These are phyloP conservation scores for Nothopassalora personata DNA, from an alignment of 2,329 filamentous ascomycete species.

Conservation along the genomic window DNA sequence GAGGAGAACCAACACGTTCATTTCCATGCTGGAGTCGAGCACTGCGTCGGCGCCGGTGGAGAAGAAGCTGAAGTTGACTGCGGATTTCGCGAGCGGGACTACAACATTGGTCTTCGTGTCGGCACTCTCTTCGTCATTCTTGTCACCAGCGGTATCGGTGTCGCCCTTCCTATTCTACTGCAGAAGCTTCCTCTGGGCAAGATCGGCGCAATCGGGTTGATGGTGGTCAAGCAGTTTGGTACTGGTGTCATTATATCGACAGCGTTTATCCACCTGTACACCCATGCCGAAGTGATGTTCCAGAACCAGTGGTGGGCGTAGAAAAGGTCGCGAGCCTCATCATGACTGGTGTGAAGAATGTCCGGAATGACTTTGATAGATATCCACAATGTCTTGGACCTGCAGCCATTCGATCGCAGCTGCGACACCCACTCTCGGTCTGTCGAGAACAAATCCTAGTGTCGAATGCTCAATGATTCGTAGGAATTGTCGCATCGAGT, in stretches of 20 bases:
- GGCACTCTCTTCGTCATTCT: constrained; percentile 69
- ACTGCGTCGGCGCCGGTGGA: constrained; percentile 53
- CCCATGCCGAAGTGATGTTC: constrained; percentile 69
- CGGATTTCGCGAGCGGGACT: constrained; percentile 48
- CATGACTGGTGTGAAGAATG: not conserved
- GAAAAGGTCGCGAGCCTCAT: constrained; percentile 26
- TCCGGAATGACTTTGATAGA: not conserved
- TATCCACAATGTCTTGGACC: not conserved
- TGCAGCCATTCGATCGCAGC: too few relatives aligned
- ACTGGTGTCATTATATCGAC: constrained; percentile 69
- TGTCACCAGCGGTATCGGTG: constrained; percentile 61
- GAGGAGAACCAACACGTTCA: constrained; percentile 49
- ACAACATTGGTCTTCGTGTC: constrained; percentile 63
- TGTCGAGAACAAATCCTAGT: too few relatives aligned
- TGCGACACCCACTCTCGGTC: not conserved
- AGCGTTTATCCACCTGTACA: constrained; percentile 66
- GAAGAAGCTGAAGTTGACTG: constrained; percentile 39
- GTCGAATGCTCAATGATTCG: not conserved
- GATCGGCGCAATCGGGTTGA: constrained; percentile 48
- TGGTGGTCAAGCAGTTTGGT: constrained; percentile 65
- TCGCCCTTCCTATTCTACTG: constrained; percentile 63
- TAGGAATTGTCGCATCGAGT: not conserved
- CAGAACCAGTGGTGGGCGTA: constrained; percentile 53
- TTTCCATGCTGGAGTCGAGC: constrained; percentile 71
- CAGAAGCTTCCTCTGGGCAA: constrained; percentile 46